Base-by-base conservation (phyloP, 2,329 filamentous ascomycete genomes). In the Sordariomycetes sp. region DNA sequence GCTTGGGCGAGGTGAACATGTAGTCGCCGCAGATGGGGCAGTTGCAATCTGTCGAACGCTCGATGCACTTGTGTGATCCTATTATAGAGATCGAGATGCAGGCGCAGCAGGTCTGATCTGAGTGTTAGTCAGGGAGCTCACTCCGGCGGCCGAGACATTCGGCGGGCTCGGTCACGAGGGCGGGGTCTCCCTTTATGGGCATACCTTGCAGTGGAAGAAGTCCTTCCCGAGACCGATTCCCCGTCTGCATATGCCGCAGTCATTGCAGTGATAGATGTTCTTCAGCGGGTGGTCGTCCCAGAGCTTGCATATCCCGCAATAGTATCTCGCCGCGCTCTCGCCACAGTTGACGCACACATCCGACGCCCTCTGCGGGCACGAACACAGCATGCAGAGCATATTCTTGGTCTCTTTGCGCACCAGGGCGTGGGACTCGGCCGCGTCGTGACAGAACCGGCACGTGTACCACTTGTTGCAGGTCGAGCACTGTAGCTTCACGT, bases 301-400 rank as follows among this genome's bases (percentile, higher is more conserved):
- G 1, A 99, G 78, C 71, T 96, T 96, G 77, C 94, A 99, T 57
- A 94, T 87, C 57, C 84, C 81, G 72, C 94, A 99, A 68, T 95
- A 99, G 69, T 97, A 97, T 65, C 87, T 87, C 13, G 92, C 90
- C 7, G 89, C 82, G 59, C 84, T 81, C 62, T 84, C 82, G 20
- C 85, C 86, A 67, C 94, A 99, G 58, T 82, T 78, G 55, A 79
- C 76, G 68, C 94, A 99, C 55, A 82, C 77, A 61, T 95, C 89
- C 34, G 82, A 83, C 3, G 88, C 91, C 58, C 81, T 81, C 65
- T 99, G 94, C 1, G 94, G 86, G 58, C 87, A 89, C 7, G 85
- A 83, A 69, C 94, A 99, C 32, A 90, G 77, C 94, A 99, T 99
- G 69, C 94, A 99, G 6, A 99, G 79, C 94, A 99, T 99, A 65